phyloP scores from a whole-genome alignment of 176 grass and related monocot genomes.

The Oryza brachyantha region DNA sequence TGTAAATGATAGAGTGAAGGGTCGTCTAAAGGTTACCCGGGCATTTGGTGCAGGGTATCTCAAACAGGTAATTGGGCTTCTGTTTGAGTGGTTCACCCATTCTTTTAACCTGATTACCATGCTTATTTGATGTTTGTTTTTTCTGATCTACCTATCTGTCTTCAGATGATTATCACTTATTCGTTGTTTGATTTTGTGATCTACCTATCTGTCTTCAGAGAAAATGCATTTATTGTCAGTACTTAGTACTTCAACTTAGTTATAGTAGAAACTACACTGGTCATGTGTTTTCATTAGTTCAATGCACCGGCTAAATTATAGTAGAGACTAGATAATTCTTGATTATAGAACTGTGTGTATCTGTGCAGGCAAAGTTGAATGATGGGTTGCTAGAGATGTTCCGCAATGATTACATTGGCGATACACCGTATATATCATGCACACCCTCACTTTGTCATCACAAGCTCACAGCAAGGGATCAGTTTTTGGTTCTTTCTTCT shows the following conservation, averaged over 20 bases:
- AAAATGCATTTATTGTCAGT: not conserved
- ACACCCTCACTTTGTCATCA: slow-evolving; percentile 78
- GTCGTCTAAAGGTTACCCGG: slow-evolving; percentile 80
- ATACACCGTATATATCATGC: slow-evolving; percentile 72
- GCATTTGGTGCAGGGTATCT: slow-evolving; percentile 94
- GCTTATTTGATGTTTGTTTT: not conserved
- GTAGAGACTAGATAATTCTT: not conserved
- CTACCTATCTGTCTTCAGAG: not conserved
- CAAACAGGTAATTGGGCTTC: slow-evolving; percentile 65
- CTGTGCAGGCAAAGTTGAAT: slow-evolving; percentile 68
- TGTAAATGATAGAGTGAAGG: slow-evolving; percentile 90
- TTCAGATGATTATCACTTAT: not conserved
- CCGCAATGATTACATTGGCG: slow-evolving; percentile 76
- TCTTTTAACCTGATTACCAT: not conserved
- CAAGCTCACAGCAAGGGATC: slow-evolving; percentile 60
- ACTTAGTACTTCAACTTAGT: not conserved
- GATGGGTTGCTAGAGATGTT: slow-evolving; percentile 86
- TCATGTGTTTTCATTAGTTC: not conserved
- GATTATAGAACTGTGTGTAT: slow-evolving; percentile 1
- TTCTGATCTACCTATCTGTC: not conserved
- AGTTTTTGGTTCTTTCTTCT: slow-evolving; percentile 91
- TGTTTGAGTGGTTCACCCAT: not conserved
- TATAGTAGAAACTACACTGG: not conserved
- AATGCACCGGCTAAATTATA: not conserved
- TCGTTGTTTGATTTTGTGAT: not conserved